These are phyloP conservation scores for Rhizopogon sp. DNA, from an alignment of 768 basidiomycete genomes.

Conservation along the genomic window DNA sequence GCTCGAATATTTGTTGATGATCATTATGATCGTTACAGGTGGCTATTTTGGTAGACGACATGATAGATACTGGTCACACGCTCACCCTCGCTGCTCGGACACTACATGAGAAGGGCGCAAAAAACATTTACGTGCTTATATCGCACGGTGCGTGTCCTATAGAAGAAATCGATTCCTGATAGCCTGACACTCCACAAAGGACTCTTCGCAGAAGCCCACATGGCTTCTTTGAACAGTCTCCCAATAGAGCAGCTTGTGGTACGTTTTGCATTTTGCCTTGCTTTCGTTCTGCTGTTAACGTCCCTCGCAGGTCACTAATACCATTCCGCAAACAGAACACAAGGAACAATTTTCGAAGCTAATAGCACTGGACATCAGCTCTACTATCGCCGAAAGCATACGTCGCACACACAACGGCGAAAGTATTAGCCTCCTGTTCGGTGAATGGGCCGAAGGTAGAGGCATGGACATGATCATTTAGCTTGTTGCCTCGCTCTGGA, in stretches of 20 bases:
- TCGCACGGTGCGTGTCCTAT: conserved; percentile 68
- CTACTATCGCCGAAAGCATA: conserved; percentile 93
- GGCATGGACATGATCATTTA: conserved; percentile 25
- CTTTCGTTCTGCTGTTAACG: not conserved
- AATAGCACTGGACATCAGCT: conserved; percentile 84
- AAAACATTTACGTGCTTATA: conserved; percentile 79
- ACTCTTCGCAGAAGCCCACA: conserved; percentile 71
- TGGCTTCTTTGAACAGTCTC: conserved; percentile 60
- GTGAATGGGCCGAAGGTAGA: conserved; percentile 64
- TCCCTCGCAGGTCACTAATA: conserved; percentile 78
- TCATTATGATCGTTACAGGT: conserved; percentile 39
- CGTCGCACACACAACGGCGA: conserved; percentile 93
- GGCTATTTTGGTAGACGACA: conserved; percentile 95
- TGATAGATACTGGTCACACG: conserved; percentile 96
- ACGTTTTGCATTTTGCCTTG: conserved; percentile 17
- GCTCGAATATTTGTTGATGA: not conserved
- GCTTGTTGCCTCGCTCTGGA: not conserved
- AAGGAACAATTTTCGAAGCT: conserved; percentile 64
- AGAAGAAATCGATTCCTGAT: conserved; percentile 4
- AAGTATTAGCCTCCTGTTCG: conserved; percentile 84
- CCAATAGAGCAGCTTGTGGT: conserved; percentile 87
- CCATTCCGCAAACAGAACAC: conserved; percentile 80
- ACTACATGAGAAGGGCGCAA: conserved; percentile 87
- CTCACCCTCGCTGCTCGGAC: conserved; percentile 78
- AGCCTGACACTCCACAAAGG: conserved; percentile 37